A percentile compares a stretch with the other conserved stretches of the same genome.
Evolutionary conservation across 768 basidiomycete genomes (phyloP).

Genomic region (Leucogyrophana mollusca): DNA sequence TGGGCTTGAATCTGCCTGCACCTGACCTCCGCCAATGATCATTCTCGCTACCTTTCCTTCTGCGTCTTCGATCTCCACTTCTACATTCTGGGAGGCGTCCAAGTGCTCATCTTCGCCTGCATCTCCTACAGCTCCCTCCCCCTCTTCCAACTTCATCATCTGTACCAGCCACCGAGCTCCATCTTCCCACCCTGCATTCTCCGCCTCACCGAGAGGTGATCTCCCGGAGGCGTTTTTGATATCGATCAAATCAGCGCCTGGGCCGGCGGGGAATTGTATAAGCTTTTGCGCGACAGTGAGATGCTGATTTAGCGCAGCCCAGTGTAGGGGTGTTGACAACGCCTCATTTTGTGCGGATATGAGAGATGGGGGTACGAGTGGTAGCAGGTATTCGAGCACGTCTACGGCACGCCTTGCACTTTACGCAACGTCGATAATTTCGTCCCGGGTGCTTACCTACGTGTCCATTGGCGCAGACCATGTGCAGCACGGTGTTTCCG

Average conservation of each 20-base stretch:
- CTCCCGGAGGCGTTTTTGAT: constrained; percentile 71
- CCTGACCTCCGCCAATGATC: constrained; percentile 35
- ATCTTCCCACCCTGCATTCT: constrained; percentile 78
- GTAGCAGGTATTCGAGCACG: constrained; percentile 70
- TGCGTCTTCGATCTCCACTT: constrained; percentile 72
- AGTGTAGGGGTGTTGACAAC: constrained; percentile 85
- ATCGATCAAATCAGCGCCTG: constrained; percentile 70
- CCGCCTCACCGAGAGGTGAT: constrained; percentile 81
- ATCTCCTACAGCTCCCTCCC: constrained; percentile 37
- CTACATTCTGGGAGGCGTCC: constrained; percentile 42
- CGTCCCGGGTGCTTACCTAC: constrained; percentile 48
- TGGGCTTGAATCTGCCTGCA: neutral
- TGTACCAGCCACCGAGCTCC: constrained; percentile 81
- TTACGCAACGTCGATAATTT: neutral
- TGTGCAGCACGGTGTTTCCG: constrained; percentile 81
- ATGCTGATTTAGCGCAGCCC: constrained; percentile 87
- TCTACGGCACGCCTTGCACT: constrained; percentile 57
- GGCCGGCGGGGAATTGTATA: constrained; percentile 53
- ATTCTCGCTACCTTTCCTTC: constrained; percentile 68
- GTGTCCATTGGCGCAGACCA: constrained; percentile 90
- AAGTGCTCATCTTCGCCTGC: constrained; percentile 27
- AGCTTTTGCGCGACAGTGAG: constrained; percentile 59
- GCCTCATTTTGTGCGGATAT: constrained; percentile 64
- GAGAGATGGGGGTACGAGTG: constrained; percentile 51
- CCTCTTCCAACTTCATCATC: constrained; percentile 71